Percentiles rank a stretch among this genome's conserved stretches.
phyloP scores from a whole-genome alignment of 2,329 filamentous ascomycete genomes.

The Trichoderma cornu-damae region DNA sequence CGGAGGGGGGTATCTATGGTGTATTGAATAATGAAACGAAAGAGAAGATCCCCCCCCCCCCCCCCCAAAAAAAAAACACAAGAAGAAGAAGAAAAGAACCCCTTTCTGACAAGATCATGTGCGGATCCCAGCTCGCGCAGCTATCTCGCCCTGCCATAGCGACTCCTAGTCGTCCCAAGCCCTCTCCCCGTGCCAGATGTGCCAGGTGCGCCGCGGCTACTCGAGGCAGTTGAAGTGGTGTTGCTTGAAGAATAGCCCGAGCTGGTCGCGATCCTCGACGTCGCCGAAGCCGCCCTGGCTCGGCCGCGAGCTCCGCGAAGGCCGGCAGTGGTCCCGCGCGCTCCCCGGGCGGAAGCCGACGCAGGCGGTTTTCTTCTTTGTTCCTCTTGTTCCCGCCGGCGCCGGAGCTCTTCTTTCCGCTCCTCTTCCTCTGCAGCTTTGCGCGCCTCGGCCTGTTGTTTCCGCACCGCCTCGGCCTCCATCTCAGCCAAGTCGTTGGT shows the following conservation, averaged over 20 bases:
- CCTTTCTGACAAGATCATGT: background rate
- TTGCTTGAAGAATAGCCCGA: constrained; percentile 29
- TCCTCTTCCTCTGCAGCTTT: constrained; percentile 73
- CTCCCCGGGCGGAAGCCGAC: constrained; percentile 28
- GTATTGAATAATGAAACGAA: constrained; percentile 16
- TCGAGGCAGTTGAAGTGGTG: constrained; percentile 27
- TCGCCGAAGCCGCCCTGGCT: constrained; percentile 22
- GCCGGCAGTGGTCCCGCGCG: constrained; percentile 23
- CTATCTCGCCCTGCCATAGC: constrained; percentile 32
- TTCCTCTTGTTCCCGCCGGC: constrained; percentile 59
- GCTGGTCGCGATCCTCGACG: constrained; percentile 24
- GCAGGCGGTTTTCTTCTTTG: constrained; percentile 32
- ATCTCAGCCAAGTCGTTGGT: constrained; percentile 80
- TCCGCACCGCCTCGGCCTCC: constrained; percentile 70
- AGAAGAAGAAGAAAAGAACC: too few species aligned
- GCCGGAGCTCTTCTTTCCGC: constrained; percentile 64
- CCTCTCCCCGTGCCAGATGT: constrained; percentile 32
- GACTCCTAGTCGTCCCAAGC: constrained; percentile 30
- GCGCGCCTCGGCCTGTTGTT: constrained; percentile 72
- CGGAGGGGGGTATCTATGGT: constrained; percentile 31
- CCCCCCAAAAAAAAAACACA: too few species aligned
- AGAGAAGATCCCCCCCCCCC: too few species aligned
- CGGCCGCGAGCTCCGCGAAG: constrained; percentile 23
- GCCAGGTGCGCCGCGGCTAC: constrained; percentile 31
- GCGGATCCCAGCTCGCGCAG: constrained; percentile 5